Conservation (phyloP, 2,329 filamentous ascomycete species). For the Neofusicoccum laricinum region DNA sequence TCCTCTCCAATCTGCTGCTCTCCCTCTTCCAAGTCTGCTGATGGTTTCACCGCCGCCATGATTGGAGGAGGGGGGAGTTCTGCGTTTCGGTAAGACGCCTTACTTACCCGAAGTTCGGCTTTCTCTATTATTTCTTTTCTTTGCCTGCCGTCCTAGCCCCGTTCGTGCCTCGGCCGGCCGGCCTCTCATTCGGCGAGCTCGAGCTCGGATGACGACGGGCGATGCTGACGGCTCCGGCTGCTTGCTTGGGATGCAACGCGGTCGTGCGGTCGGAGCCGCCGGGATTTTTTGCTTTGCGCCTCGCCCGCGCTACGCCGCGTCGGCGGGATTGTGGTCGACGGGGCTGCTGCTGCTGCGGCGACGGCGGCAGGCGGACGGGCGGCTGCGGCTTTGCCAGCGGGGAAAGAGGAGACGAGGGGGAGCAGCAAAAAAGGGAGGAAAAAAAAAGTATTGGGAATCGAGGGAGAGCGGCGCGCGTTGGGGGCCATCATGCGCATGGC, state of each 20-base stretch:
- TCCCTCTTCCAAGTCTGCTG: not conserved
- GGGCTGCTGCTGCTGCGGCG: not conserved
- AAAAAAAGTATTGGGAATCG: not conserved
- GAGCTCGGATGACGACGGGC: not conserved
- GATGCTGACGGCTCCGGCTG: too few species aligned
- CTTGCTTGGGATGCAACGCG: too few species aligned
- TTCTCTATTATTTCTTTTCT: not conserved
- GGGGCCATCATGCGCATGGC: constrained; percentile 1
- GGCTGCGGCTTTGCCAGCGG: not conserved
- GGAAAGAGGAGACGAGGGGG: not conserved
- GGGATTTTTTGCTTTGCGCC: not conserved
- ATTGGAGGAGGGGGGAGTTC: not conserved
- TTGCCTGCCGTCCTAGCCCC: too few species aligned
- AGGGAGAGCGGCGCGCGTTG: not conserved
- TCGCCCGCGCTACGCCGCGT: not conserved
- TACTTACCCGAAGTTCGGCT: not conserved
- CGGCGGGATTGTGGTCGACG: not conserved
- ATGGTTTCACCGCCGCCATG: not conserved
- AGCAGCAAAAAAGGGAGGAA: not conserved
- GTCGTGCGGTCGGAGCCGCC: not conserved
- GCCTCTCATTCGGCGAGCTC: not conserved
- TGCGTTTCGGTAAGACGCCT: not conserved
- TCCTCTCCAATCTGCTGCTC: not conserved
- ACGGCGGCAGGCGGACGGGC: not conserved
- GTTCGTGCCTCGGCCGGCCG: not conserved